Evolutionary conservation across 176 grass and related monocot species (phyloP).

Genomic region (Bothriochloa decipiens): DNA sequence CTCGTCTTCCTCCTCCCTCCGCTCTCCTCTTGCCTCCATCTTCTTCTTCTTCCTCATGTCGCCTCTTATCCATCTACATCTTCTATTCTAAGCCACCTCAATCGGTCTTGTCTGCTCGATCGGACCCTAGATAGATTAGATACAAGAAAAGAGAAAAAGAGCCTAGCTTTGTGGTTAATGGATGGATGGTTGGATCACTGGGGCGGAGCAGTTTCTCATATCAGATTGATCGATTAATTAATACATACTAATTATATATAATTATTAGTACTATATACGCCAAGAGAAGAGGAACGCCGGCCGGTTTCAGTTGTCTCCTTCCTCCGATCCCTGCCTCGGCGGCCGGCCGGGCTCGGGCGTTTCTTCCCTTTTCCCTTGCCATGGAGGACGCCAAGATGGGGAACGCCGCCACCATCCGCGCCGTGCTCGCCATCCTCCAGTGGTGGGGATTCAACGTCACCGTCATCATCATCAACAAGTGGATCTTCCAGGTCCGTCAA

Average conservation of each 20-base stretch:
- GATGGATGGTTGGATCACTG: neutral
- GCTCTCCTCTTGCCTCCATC: no score
- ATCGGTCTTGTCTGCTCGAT: neutral
- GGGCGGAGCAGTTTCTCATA: slow-evolving; percentile 25
- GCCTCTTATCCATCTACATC: neutral
- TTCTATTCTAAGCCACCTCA: neutral
- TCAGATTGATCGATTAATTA: slow-evolving; percentile 17
- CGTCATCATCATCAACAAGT: slow-evolving; percentile 99
- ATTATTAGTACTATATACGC: slow-evolving; percentile 14
- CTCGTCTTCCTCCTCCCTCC: no score
- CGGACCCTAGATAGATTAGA: no score
- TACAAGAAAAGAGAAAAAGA: neutral
- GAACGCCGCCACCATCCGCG: slow-evolving; percentile 55
- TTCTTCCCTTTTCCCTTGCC: neutral
- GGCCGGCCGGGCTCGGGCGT: neutral
- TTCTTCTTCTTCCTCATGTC: neutral
- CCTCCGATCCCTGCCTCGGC: neutral
- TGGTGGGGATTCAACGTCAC: slow-evolving; percentile 99
- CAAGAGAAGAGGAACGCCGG: neutral
- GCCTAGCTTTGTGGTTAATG: neutral
- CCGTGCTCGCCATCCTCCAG: slow-evolving; percentile 83
- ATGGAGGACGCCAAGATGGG: slow-evolving; percentile 74
- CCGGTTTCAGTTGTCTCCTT: slow-evolving; percentile 34
- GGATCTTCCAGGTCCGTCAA: slow-evolving; percentile 97
- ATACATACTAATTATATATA: neutral